Evolutionary conservation across 192 early-diverging fungal species (phyloP).

Genomic region (Umbelopsis vinacea): DNA sequence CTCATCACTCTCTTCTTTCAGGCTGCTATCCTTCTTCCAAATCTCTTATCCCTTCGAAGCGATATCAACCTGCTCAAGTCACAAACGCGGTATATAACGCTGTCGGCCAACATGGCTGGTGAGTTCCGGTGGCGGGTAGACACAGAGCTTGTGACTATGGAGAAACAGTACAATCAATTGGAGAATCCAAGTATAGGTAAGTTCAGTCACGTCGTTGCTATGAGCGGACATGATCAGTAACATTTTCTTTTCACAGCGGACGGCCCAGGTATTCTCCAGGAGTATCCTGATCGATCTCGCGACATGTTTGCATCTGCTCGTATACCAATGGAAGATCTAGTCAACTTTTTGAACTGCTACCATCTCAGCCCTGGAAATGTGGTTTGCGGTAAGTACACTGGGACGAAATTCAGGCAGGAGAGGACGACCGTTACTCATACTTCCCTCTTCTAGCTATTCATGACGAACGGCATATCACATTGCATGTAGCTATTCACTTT

Average conservation of each 20-base stretch:
- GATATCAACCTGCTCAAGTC: conserved; percentile 70
- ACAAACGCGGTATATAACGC: conserved; percentile 60
- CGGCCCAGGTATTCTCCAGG: conserved; percentile 33
- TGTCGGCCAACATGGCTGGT: conserved; percentile 75
- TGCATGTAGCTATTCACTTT: not conserved
- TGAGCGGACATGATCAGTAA: not conserved
- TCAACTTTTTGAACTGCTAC: conserved; percentile 78
- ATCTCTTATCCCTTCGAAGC: conserved; percentile 63
- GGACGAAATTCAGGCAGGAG: not conserved
- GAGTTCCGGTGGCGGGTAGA: conserved; percentile 63
- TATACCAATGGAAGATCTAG: conserved; percentile 74
- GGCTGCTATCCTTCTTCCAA: conserved; percentile 81
- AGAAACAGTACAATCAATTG: conserved; percentile 62
- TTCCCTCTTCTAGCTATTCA: not conserved
- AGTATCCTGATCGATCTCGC: conserved; percentile 41
- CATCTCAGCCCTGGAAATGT: conserved; percentile 78
- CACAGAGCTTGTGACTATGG: conserved; percentile 62
- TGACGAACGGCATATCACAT: conserved; percentile 9
- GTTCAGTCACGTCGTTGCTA: not conserved
- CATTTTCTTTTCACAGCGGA: conserved; percentile 38
- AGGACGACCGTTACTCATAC: not conserved
- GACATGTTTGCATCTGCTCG: conserved; percentile 65
- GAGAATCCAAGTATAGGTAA: conserved; percentile 62
- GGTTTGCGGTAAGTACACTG: conserved; percentile 66
- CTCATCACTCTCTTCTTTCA: conserved; percentile 40